These are phyloP conservation scores for Gentiana macrophylla DNA, from an alignment of 257 asterid species.

Conservation along the genomic window DNA sequence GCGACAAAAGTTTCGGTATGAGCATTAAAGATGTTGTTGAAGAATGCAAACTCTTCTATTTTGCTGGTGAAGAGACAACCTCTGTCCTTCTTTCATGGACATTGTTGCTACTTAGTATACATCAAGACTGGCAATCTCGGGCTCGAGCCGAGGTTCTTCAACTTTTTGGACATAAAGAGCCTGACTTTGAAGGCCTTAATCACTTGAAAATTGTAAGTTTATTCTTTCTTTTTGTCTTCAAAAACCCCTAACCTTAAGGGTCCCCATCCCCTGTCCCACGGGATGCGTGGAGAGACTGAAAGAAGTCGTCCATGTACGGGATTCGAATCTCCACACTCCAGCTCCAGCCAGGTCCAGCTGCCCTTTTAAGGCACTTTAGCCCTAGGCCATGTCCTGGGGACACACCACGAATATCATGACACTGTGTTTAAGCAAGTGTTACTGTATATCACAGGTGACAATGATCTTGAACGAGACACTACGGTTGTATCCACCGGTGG, in stretches of 20 bases:
- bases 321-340: too few relatives aligned
- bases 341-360: too few relatives aligned
- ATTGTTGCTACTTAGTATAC: slow-evolving; percentile 29
- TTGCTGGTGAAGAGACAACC: slow-evolving; percentile 55
- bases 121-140: slow-evolving; percentile 33
- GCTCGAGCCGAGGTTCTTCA: slow-evolving; percentile 28
- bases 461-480: slow-evolving; percentile 25
- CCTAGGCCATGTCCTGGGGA: neutral
- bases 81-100: slow-evolving; percentile 45
- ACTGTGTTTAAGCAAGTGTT: neutral
- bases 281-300: too few relatives aligned
- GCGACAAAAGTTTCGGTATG: slow-evolving; percentile 26
- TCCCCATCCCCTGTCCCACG: too few relatives aligned
- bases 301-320: too few relatives aligned
- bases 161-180: slow-evolving; percentile 21
- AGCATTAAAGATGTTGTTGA: slow-evolving; percentile 27
- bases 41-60: slow-evolving; percentile 46
- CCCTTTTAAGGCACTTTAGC: too few relatives aligned
- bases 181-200: slow-evolving; percentile 18
- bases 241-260: too few relatives aligned
- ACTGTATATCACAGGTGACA: slow-evolving; percentile 13
- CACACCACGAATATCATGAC: neutral
- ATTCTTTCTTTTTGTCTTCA: neutral
- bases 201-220: slow-evolving; percentile 26
- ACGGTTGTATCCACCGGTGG: slow-evolving; percentile 23